Base-by-base conservation (phyloP, 768 basidiomycete species). In the Tephrocybe sp. region DNA sequence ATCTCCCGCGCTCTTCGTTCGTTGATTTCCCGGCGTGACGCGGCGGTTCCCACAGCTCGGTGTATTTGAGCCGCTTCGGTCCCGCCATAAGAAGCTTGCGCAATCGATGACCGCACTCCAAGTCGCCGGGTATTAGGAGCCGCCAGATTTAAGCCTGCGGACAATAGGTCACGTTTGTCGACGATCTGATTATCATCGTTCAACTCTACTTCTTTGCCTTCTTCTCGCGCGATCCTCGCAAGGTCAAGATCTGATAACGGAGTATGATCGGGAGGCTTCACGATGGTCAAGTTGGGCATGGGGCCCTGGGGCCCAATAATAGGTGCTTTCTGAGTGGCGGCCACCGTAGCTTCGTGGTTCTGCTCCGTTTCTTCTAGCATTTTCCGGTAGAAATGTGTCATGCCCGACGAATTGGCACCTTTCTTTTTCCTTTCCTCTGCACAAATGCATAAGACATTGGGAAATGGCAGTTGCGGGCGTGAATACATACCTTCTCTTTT, bases 111-210 rank as follows among this genome's bases (percentile, higher is more conserved):
- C 38, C 74, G 73, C 42, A 75, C 62, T 13, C 84, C 84, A n/a
- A 89, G 72, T 45, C 76, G 75, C 50, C 92, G 78, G 5, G 89
- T 92, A 63, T 92, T 89, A 33, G 87, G 83, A 53, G 89, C 80
- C 31, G 90, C 84, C 39, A 98, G 77, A 65, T 99, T 99, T 49
- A 99, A 72, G 2, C 97, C 97, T 4, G 96, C 95, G 17, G 87
- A 82, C 39, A 98, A 75, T 7, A 99, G 73, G 46, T 95, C 91
- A 49, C 95, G 85, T 63, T 95, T 94, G 72, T 99, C 97, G 42
- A 99, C 87, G 40, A 98, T 94, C 65, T 95, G 91, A 60, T 94
- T 95, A 60, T 98, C 95, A 66, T 98, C 96, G 66, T 98, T 98
- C 31, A 98, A 72, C 67, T 98, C 96, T 31, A 99, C 85, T 10